Conservation (phyloP, 2,329 filamentous ascomycete species). For the Sporothrix mexicana region DNA sequence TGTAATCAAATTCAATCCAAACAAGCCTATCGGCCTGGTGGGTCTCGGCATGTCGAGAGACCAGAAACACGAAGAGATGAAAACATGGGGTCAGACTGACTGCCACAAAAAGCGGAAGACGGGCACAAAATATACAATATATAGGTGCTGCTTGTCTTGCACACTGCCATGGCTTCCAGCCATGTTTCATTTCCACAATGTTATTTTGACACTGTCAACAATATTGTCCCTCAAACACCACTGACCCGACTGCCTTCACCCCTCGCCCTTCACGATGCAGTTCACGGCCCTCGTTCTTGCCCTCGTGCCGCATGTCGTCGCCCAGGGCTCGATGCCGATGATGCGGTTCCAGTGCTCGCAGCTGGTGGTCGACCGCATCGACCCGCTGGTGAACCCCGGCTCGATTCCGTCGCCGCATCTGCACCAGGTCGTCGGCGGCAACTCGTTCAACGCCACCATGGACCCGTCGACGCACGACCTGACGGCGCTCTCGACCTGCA, state of each 20-base stretch:
- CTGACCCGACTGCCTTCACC: not conserved
- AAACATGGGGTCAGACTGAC: too few relatives aligned
- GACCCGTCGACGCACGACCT: conserved; percentile 47
- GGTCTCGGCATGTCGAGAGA: not conserved
- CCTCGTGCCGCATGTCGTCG: conserved; percentile 42
- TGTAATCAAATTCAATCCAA: not conserved
- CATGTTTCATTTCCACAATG: not conserved
- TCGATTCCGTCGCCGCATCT: conserved; percentile 53
- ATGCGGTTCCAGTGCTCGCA: conserved; percentile 56
- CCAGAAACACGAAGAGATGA: too few relatives aligned
- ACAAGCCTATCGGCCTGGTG: not conserved
- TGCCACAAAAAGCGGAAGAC: not conserved
- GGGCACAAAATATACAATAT: too few relatives aligned
- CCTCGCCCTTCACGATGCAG: not conserved
- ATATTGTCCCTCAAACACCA: not conserved
- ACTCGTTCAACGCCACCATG: conserved; percentile 54
- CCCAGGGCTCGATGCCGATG: conserved; percentile 46
- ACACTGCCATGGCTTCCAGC: not conserved
- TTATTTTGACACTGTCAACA: not conserved
- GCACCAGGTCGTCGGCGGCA: conserved; percentile 55
- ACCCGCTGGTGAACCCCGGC: conserved; percentile 55
- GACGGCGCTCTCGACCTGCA: conserved; percentile 48
- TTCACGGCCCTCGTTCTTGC: conserved; percentile 30
- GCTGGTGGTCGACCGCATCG: conserved; percentile 54
- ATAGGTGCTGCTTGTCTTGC: not conserved